Base-by-base conservation (phyloP, 257 asterid genomes). In the Voacanga thouarsii region DNA sequence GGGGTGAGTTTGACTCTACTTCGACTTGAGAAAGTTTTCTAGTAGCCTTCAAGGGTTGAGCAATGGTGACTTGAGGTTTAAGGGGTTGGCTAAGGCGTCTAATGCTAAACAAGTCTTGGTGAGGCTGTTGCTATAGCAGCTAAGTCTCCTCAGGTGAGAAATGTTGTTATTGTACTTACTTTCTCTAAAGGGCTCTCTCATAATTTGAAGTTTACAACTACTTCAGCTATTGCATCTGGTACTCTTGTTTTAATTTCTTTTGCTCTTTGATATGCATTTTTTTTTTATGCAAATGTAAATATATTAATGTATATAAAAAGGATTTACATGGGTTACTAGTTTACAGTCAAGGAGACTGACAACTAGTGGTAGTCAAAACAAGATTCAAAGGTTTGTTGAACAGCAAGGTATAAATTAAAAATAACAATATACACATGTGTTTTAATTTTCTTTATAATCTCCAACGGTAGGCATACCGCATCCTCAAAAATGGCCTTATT, bases 121-220 rank as follows among this genome's bases (percentile, higher is more conserved):
- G 99, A 96, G 87, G 89, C 93, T 37, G 92, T 90, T 80, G 99
- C 99, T 73, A 86, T 90, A 65, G 97, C 94, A 1, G 98, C 99
- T 24, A 96, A 93, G 89, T 86, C 94, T 75, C 64, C 91, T 37
- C 90, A 85, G 84, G 96, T 97, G 68, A 89, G 83, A 78, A 85
- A 82, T 79, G 94, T 93, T 56, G 98, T 97, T 57, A 83, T 96
- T 75, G 77, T 96, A 66, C 91, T 96, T 82, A 97, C 99, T 82
- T 93, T 96, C 44, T 68, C 87, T 24, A 96, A 87, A 37, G 89
- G 78, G 39, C 82, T 92, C 21, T 84, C 97, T 66, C 80, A 83
- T 1, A 96, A 90, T 68, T 75, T 75, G 67, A 93, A 92, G 88
- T 92, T 83, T 18, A 86, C 76, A 78, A 78, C 90, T 75, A 98